phyloP scores from a whole-genome alignment of 495 filamentous ascomycete species.

The Penicillium cataractarum region DNA sequence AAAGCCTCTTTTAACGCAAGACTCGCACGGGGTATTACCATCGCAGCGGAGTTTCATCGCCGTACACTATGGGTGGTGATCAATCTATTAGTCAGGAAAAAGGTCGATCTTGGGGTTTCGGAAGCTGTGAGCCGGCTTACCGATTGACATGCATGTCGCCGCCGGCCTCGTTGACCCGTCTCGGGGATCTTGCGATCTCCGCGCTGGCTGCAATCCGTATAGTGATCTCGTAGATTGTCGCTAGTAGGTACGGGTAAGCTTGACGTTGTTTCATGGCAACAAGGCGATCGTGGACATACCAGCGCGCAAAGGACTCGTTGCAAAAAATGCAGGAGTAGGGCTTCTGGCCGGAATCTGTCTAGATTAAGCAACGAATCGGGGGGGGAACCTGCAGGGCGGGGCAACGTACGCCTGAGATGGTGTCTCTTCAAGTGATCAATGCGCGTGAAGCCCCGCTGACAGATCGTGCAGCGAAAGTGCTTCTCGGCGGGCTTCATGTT shows the following conservation, averaged over 20 bases:
- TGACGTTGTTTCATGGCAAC: not conserved
- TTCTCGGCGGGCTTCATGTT: slow-evolving; percentile 49
- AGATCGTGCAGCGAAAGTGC: slow-evolving; percentile 51
- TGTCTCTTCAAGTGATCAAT: slow-evolving; percentile 55
- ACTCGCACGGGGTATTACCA: slow-evolving; percentile 50
- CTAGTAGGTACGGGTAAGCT: slow-evolving; percentile 23
- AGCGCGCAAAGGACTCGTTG: slow-evolving; percentile 49
- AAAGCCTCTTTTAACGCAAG: slow-evolving; percentile 49
- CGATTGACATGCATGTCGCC: slow-evolving; percentile 53
- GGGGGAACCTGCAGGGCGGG: slow-evolving; percentile 16
- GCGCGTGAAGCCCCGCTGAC: slow-evolving; percentile 52
- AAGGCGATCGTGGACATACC: slow-evolving; percentile 30
- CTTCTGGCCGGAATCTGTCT: slow-evolving; percentile 49
- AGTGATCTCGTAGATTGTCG: slow-evolving; percentile 53
- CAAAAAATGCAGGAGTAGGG: slow-evolving; percentile 52
- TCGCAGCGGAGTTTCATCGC: slow-evolving; percentile 58
- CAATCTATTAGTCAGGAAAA: not conserved
- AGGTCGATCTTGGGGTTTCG: not conserved
- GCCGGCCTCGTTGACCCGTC: slow-evolving; percentile 49
- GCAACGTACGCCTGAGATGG: slow-evolving; percentile 49
- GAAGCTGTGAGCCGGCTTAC: slow-evolving; percentile 24
- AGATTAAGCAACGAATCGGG: slow-evolving; percentile 22
- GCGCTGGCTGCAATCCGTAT: slow-evolving; percentile 44
- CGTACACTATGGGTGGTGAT: slow-evolving; percentile 41
- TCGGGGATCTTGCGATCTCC: slow-evolving; percentile 49